Evolutionary conservation across 2,329 filamentous ascomycete genomes (phyloP), one percentile per base, ranked within the genome.

Genomic region (Rosellinia necatrix): DNA sequence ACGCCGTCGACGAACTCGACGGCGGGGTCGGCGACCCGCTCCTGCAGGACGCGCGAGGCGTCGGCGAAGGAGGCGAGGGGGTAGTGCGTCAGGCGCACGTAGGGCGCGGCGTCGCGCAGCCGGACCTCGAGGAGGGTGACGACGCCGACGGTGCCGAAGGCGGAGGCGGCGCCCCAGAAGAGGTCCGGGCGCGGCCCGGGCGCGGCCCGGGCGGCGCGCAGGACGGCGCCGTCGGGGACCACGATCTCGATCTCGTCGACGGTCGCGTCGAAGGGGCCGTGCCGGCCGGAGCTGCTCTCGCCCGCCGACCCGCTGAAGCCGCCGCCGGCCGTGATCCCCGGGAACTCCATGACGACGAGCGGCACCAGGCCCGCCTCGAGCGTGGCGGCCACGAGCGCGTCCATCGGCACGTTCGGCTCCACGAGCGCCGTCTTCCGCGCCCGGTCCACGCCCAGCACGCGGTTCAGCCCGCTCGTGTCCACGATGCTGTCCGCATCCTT

Each of bases 321-420:
- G 30, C 87, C 87, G 21, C 86, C 87, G 5, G 82, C 83, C 1
- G 87, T 90, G 67, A 89, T 90, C n/a, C 84, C 86, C 2, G 85
- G 86, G 54, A 89, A 88, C 66, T 89, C 86, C 81, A 87, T 87
- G 4, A 89, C 85, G 0, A 90, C 84, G 0, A 83, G 81, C 0
- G 87, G 85, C 2, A 89, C 74, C 1, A 89, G 74, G 1, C 78
- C 79, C 49, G 81, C 71, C 17, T 74, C 71, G n/a, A 86, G 64
- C 0, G 85, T 83, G 3, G 80, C 81, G 49, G 79, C 77, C 10
- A 88, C 80, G 6, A 90, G 78, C 0, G 70, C 70, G 61, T 88
- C 86, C 85, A 90, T 88, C 1, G 85, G 75, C 6, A 89, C 87
- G 63, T 89, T 89, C 3, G 87, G 86, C 71, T 90, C 86, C 1